phyloP scores from a whole-genome alignment of 805 yeast species.

The Candida methanosorbosa region DNA sequence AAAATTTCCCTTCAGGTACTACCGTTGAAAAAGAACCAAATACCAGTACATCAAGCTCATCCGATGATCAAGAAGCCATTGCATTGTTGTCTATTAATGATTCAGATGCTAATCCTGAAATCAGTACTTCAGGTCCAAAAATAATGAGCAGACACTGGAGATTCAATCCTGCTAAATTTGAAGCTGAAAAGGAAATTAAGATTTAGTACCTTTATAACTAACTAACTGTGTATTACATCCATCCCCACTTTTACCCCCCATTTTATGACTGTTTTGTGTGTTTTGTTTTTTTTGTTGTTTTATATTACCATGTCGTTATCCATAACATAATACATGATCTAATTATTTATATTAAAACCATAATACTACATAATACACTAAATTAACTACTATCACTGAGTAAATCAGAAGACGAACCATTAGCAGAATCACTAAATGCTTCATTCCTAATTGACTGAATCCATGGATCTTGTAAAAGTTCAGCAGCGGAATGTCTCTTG shows the following conservation, averaged over 20 bases:
- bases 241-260: not conserved
- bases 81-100: too few species aligned
- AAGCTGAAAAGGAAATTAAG: constrained; percentile 49
- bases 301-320: too few species aligned
- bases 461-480: constrained; percentile 86
- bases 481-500: constrained; percentile 76
- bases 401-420: constrained; percentile 11
- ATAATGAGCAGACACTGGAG: constrained; percentile 60
- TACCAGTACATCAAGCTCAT: not conserved
- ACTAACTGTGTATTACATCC: not conserved
- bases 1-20: constrained; percentile 64
- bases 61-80: too few species aligned
- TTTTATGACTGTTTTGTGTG: not conserved
- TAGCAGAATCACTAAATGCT: constrained; percentile 46
- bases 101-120: too few species aligned
- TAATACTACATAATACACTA: too few species aligned
- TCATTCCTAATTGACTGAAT: constrained; percentile 59
- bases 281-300: not conserved
- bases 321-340: not conserved
- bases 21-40: constrained; percentile 1
- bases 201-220: constrained; percentile 23
- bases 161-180: constrained; percentile 46
- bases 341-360: too few species aligned
- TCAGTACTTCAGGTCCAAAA: constrained; percentile 27
- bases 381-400: constrained; percentile 1